Evolutionary conservation across 116 monocot genomes (phyloP).

Genomic region (Iris pallida): DNA sequence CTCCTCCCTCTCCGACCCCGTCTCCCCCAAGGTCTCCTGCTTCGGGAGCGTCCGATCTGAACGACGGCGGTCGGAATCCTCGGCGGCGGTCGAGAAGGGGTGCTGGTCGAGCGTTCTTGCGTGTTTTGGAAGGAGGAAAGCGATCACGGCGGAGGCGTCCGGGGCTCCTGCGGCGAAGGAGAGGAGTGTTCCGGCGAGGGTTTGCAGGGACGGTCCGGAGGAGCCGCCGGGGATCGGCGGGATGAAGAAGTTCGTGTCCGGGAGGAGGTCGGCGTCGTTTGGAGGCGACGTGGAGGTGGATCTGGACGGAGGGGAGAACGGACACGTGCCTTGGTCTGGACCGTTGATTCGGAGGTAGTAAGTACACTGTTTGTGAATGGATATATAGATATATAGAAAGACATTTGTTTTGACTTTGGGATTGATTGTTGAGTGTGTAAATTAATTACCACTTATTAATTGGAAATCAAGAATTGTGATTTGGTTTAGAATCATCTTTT

Average conservation of each 20-base stretch:
- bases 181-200: constrained; percentile 4
- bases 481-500: too few relatives aligned
- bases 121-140: constrained; percentile 4
- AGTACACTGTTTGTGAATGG: not conserved
- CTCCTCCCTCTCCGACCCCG: constrained; percentile 19
- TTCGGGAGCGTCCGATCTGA: constrained; percentile 41
- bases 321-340: constrained; percentile 14
- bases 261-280: constrained; percentile 35
- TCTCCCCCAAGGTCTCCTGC: constrained; percentile 37
- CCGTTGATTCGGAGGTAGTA: not conserved
- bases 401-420: too few relatives aligned
- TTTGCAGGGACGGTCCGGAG: not conserved
- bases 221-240: constrained; percentile 35
- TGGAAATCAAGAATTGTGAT: too few relatives aligned
- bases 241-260: constrained; percentile 44
- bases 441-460: too few relatives aligned
- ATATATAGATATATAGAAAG: too few relatives aligned
- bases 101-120: constrained; percentile 13
- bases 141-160: not conserved
- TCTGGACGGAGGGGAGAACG: not conserved
- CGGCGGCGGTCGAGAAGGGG: not conserved
- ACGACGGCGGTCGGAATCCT: not conserved
- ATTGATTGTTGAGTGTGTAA: too few relatives aligned
- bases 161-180: not conserved
- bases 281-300: constrained; percentile 25